phyloP scores from a whole-genome alignment of 2,329 filamentous ascomycete genomes.

The Aspergillus sojae region DNA sequence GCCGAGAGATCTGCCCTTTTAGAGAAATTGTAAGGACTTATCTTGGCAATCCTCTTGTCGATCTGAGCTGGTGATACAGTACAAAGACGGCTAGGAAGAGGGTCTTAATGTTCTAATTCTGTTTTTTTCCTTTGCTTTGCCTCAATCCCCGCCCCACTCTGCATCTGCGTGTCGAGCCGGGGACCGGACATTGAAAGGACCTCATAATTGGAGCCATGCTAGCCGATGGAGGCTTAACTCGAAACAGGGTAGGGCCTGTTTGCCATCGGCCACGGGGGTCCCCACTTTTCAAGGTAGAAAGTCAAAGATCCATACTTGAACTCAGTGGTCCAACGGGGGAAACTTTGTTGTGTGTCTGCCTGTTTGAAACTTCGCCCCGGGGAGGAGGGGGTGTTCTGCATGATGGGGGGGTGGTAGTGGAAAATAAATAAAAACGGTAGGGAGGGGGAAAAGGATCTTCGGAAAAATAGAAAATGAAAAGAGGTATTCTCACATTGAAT shows the following conservation, averaged over 20 bases:
- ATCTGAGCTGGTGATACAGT: constrained; percentile 13
- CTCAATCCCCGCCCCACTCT: not conserved
- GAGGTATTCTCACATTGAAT: not conserved
- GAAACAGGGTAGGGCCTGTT: constrained; percentile 7
- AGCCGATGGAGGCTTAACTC: constrained; percentile 11
- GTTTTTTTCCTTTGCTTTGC: not conserved
- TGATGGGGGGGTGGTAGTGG: not conserved
- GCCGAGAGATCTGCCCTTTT: constrained; percentile 14
- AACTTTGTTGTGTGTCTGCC: constrained; percentile 7
- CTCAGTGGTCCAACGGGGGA: not conserved
- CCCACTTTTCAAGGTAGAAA: constrained; percentile 11
- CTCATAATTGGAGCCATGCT: constrained; percentile 7
- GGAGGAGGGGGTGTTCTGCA: not conserved
- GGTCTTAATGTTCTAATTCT: constrained; percentile 1
- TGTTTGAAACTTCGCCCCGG: constrained; percentile 5
- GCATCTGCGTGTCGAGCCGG: constrained; percentile 6
- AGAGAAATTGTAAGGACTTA: constrained; percentile 17
- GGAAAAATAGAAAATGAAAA: not conserved
- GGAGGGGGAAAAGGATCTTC: not conserved
- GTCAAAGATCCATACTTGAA: constrained; percentile 6
- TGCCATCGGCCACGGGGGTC: constrained; percentile 8
- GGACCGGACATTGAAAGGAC: constrained; percentile 7
- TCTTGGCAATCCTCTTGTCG: constrained; percentile 18
- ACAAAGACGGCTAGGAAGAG: not conserved
- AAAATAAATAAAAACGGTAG: not conserved